A percentile compares a stretch with the other conserved stretches of the same genome.
Conservation (phyloP, 2,329 filamentous ascomycete species). For the Fusarium brevicatenulatum region DNA sequence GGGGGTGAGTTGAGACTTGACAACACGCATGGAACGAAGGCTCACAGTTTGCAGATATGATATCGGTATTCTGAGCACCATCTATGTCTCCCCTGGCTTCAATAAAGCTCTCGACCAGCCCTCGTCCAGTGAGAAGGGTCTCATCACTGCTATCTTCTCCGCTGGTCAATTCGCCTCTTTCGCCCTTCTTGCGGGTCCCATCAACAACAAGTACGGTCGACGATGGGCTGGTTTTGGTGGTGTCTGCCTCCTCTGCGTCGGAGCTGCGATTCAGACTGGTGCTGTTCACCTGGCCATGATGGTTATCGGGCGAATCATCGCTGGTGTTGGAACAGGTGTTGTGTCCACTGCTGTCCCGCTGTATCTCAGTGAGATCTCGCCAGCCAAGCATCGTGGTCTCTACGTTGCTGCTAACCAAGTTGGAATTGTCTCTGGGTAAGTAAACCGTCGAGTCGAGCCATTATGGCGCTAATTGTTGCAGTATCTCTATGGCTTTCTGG, state of each 20-base stretch:
- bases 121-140: conserved; percentile 10
- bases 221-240: conserved; percentile 6
- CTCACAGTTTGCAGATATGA: background rate
- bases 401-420: conserved; percentile 22
- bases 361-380: conserved; percentile 17
- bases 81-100: conserved; percentile 16
- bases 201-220: conserved; percentile 13
- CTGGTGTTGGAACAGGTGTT: conserved; percentile 12
- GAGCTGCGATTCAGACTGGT: conserved; percentile 21
- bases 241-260: conserved; percentile 6
- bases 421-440: conserved; percentile 19
- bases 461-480: background rate
- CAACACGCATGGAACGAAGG: accelerated
- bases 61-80: conserved; percentile 17
- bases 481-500: conserved; percentile 20
- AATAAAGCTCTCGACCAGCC: conserved; percentile 9
- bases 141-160: conserved; percentile 17
- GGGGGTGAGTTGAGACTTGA: background rate
- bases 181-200: conserved; percentile 5
- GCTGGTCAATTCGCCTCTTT: conserved; percentile 13
- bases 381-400: conserved; percentile 10
- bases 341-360: conserved; percentile 14
- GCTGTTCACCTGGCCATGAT: conserved; percentile 23
- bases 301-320: conserved; percentile 11
- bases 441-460: accelerated